Percentiles rank a stretch among this genome's conserved stretches.
Conservation (phyloP, 2,329 filamentous ascomycete species). For the Aspergillus alliaceus region DNA sequence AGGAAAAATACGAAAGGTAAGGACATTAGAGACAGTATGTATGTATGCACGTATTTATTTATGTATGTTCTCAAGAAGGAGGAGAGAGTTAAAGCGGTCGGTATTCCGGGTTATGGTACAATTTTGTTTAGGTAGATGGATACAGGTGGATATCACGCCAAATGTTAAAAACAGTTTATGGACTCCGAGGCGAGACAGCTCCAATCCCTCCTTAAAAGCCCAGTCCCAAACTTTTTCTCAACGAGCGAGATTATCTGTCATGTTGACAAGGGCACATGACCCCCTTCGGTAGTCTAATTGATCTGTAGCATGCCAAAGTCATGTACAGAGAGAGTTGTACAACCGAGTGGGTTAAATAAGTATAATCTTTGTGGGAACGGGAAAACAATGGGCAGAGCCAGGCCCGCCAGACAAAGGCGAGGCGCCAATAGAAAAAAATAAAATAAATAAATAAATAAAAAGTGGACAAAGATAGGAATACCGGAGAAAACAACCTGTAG, state of each 20-base stretch:
- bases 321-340: background rate
- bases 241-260: background rate
- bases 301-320: background rate
- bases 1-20: too few species aligned
- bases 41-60: too few species aligned
- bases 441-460: too few species aligned
- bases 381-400: too few species aligned
- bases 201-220: background rate
- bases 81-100: background rate
- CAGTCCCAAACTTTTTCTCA: background rate
- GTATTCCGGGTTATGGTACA: background rate
- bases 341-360: too few species aligned
- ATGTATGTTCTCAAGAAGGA: too few species aligned
- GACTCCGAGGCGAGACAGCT: background rate
- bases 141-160: background rate
- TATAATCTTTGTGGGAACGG: too few species aligned
- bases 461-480: too few species aligned
- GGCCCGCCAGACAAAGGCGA: too few species aligned
- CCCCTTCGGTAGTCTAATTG: background rate
- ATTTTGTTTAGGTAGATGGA: background rate
- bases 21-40: too few species aligned
- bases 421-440: too few species aligned
- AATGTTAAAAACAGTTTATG: background rate
- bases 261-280: background rate
- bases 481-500: too few species aligned